Evolutionary conservation across 129 eudicot genomes (phyloP).

Genomic region (Solidago caesia): DNA sequence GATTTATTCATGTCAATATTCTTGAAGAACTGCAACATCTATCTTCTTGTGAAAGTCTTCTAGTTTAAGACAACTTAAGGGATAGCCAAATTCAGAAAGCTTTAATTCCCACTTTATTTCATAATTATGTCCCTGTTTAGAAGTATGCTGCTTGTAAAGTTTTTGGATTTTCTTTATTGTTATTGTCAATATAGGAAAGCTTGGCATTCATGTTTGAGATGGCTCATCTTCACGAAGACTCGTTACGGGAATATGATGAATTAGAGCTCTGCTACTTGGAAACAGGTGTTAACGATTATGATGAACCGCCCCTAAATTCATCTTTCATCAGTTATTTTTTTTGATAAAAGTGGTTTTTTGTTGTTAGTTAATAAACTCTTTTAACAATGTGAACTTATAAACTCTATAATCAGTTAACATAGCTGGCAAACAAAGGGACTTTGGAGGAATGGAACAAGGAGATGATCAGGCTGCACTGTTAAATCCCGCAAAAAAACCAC

Average conservation of each 20-base stretch:
- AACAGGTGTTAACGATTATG: conserved; percentile 63
- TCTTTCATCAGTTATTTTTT: conserved; percentile 1
- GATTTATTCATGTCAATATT: conserved; percentile 14
- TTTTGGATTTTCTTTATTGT: background rate
- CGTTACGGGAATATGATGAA: conserved; percentile 97
- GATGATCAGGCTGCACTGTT: conserved; percentile 93
- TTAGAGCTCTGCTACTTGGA: conserved; percentile 96
- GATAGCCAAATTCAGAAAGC: background rate
- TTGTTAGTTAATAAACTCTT: background rate
- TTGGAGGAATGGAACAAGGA: conserved; percentile 88
- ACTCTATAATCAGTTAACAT: conserved; percentile 49
- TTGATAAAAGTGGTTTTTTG: background rate
- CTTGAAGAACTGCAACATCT: conserved; percentile 6
- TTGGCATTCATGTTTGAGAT: conserved; percentile 98
- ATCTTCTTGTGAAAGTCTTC: background rate
- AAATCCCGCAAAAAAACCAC: conserved; percentile 62
- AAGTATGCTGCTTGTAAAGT: conserved; percentile 21
- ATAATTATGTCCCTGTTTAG: background rate
- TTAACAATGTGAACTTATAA: background rate
- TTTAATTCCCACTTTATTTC: background rate
- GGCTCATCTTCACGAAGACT: conserved; percentile 97
- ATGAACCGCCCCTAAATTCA: background rate
- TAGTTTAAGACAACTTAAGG: background rate
- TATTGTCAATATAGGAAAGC: conserved; percentile 65
- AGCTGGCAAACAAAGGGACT: conserved; percentile 76